Evolutionary conservation across 805 yeast genomes (phyloP).

Genomic region (Candida silvatica): DNA sequence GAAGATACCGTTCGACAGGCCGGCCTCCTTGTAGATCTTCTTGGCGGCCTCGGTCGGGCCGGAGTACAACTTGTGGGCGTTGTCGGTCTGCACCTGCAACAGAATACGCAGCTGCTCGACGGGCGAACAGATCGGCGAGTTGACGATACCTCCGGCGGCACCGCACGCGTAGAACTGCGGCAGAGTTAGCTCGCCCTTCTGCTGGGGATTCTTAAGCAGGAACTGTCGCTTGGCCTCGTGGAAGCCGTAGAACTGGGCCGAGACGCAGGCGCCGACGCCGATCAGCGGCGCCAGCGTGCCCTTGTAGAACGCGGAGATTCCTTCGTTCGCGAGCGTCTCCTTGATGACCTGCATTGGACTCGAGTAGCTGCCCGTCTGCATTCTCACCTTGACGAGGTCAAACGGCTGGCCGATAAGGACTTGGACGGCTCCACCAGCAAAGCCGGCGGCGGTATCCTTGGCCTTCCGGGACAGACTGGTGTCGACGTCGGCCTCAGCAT

Average conservation of each 20-base stretch:
- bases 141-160: slow-evolving; percentile 59
- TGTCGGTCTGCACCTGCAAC: slow-evolving; percentile 44
- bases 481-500: too few species aligned
- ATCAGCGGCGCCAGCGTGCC: slow-evolving; percentile 64
- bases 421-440: slow-evolving; percentile 47
- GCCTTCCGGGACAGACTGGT: slow-evolving; percentile 33
- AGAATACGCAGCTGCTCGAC: slow-evolving; percentile 60
- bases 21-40: slow-evolving; percentile 32
- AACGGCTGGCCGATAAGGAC: slow-evolving; percentile 58
- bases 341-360: slow-evolving; percentile 43
- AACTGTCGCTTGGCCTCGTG: slow-evolving; percentile 60
- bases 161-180: slow-evolving; percentile 56
- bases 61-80: slow-evolving; percentile 19
- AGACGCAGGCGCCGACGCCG: slow-evolving; percentile 65
- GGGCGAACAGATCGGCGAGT: slow-evolving; percentile 53
- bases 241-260: slow-evolving; percentile 63
- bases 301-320: slow-evolving; percentile 52
- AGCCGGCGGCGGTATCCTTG: slow-evolving; percentile 48
- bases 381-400: slow-evolving; percentile 61
- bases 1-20: slow-evolving; percentile 37
- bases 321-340: slow-evolving; percentile 49
- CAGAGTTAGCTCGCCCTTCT: slow-evolving; percentile 29
- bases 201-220: slow-evolving; percentile 19
- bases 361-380: slow-evolving; percentile 59
- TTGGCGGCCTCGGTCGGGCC: slow-evolving; percentile 37